A percentile compares a stretch with the other conserved stretches of the same genome.
phyloP scores from a whole-genome alignment of 169 alveolate species.

The Plasmodium vivax region DNA sequence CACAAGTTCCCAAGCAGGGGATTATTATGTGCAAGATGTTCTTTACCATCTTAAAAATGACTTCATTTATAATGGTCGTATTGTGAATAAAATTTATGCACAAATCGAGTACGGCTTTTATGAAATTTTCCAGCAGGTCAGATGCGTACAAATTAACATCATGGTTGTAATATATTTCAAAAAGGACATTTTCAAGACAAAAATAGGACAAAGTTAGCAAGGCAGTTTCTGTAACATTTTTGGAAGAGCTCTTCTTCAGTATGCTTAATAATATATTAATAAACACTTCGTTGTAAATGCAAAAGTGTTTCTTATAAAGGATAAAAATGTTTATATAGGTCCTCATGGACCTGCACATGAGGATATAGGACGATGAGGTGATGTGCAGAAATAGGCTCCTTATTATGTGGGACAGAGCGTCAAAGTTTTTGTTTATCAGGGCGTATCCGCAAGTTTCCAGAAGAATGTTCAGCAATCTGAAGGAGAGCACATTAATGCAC shows the following conservation, averaged over 20 bases:
- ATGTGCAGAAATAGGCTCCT: slow-evolving; percentile 65
- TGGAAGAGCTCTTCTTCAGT: slow-evolving; percentile 25
- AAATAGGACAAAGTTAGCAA: slow-evolving; percentile 55
- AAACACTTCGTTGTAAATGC: slow-evolving; percentile 62
- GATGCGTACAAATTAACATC: slow-evolving; percentile 73
- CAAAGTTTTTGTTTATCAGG: slow-evolving; percentile 41
- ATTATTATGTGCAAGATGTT: slow-evolving; percentile 31
- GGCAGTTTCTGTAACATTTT: slow-evolving; percentile 67
- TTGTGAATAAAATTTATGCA: slow-evolving; percentile 58
- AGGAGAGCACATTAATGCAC: slow-evolving; percentile 54
- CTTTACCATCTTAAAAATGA: slow-evolving; percentile 54
- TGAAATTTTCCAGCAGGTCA: slow-evolving; percentile 46
- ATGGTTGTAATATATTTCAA: slow-evolving; percentile 61
- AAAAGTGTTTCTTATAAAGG: slow-evolving; percentile 61
- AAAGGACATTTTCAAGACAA: slow-evolving; percentile 55
- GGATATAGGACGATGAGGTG: slow-evolving; percentile 61
- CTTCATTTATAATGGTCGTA: slow-evolving; percentile 58
- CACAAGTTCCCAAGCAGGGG: slow-evolving; percentile 6
- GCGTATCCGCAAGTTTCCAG: slow-evolving; percentile 53
- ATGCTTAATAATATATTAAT: slow-evolving; percentile 54
- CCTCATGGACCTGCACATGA: slow-evolving; percentile 72
- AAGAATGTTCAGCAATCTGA: slow-evolving; percentile 42
- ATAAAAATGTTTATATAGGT: slow-evolving; percentile 65
- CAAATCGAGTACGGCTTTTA: slow-evolving; percentile 21
- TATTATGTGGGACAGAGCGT: slow-evolving; percentile 30